Evolutionary conservation across 2,329 filamentous ascomycete species (phyloP), one percentile per base, ranked within the genome.

Genomic region (Verticillium albo-atrum): DNA sequence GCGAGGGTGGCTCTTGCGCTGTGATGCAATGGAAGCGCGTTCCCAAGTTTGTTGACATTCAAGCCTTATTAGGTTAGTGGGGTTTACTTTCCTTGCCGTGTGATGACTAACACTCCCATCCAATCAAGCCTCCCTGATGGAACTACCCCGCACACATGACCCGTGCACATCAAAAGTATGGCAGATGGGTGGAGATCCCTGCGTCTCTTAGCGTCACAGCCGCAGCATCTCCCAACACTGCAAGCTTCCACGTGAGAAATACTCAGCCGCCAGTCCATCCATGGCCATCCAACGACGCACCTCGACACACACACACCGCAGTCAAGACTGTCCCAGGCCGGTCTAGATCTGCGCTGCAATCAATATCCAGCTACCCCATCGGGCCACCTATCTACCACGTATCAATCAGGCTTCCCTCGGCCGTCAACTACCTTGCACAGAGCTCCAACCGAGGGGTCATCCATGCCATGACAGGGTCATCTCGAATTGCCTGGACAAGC

Each of bases 301-400:
- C n/a, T 20, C n/a, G 51, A 53, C 55, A 32, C 55, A 52, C 37
- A 47, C 42, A 23, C 55, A 34, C 54, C 20, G 30, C 26, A 14
- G 23, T 51, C 37, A 53, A 51, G 55, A 51, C 55, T 57, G 55
- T 51, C 55, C 55, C 37, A 57, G 55, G 55, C 55, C 37, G 37
- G 35, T 57, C 55, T 57, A 57, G 55, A 57, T 57, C 55, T 57
- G 37, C 55, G 55, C 55, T 57, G 55, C 37, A 57, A 57, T 47
- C 55, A 57, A 57, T 57, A 56, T 56, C 34, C 10, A 56, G 54
- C 34, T 56, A 37, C 54, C 34, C 32, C 17, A 56, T 37, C 54
- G 14, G 37, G 54, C 15, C 54, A 28, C 3, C 34, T n/a, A 56
- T 23, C 25, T 20, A 7, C 54, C 25, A 56, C 14, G 52, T n/a